Evolutionary conservation across 768 basidiomycete species (phyloP), one percentile per base, ranked within the genome.

Genomic region (Pholiota conissans): DNA sequence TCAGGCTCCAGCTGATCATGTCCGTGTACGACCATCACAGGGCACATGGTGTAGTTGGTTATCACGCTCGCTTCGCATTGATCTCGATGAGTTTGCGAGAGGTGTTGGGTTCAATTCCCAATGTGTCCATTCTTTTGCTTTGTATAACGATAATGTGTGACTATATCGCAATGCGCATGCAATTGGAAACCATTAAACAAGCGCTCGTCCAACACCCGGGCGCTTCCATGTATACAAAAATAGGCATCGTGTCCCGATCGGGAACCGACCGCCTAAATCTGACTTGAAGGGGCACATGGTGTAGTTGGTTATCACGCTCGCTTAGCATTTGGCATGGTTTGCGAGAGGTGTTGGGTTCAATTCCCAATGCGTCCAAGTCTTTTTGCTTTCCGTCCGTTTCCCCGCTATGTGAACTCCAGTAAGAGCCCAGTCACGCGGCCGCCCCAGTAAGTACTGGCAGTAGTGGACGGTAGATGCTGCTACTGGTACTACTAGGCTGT

Each of bases 1-100:
- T n/a, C n/a, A n/a, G n/a, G n/a, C n/a, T n/a, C n/a, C n/a, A n/a
- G n/a, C n/a, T n/a, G n/a, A n/a, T n/a, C n/a, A n/a, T n/a, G n/a
- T n/a, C n/a, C n/a, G n/a, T n/a, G n/a, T n/a, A n/a, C n/a, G n/a
- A n/a, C n/a, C 11, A 3, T 16, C 18, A 40, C 20, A 20, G 65
- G 65, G 65, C 65, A 64, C 61, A 66, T 62, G 61, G 65, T 66
- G 65, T 63, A 66, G 65, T 65, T 65, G 61, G 61, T 65, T 64
- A 64, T 64, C 63, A 60, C 63, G 63, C 61, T 64, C 58, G 63
- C 63, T 65, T 65, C 62, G 63, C 63, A 65, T 56, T n/a, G n/a
- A n/a, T 0, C 30, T 26, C 9, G 10, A 3, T 28, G 24, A 26
- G 26, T 55, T 52, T 63, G 60, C 64, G 62, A 63, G 60, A 65